Evolutionary conservation across 192 early-diverging fungal genomes (phyloP).

Genomic region (Funneliformis mosseae): DNA sequence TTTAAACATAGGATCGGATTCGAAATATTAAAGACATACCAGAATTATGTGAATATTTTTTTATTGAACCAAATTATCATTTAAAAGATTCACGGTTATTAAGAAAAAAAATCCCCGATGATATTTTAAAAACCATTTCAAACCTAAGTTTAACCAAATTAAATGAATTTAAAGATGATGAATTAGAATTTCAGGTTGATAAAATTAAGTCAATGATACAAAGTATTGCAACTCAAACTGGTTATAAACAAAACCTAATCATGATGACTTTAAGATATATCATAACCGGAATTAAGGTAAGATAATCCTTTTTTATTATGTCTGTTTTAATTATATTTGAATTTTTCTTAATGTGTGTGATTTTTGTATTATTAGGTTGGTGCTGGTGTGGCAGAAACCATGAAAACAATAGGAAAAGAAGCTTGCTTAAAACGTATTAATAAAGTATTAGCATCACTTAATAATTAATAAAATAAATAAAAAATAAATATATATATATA

Average conservation of each 20-base stretch:
- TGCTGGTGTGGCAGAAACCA: constrained; percentile 58
- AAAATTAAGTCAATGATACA: constrained; percentile 46
- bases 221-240: constrained; percentile 39
- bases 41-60: constrained; percentile 54
- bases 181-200: constrained; percentile 34
- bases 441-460: constrained; percentile 4
- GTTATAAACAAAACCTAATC: constrained; percentile 51
- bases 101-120: constrained; percentile 41
- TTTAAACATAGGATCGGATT: constrained; percentile 50
- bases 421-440: constrained; percentile 43
- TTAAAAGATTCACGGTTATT: constrained; percentile 45
- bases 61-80: constrained; percentile 51
- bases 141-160: constrained; percentile 37
- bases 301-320: neutral
- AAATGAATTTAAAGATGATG: constrained; percentile 10
- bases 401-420: constrained; percentile 49
- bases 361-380: constrained; percentile 45
- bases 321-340: neutral
- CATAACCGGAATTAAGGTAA: constrained; percentile 61
- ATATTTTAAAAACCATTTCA: constrained; percentile 37
- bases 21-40: constrained; percentile 59
- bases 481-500: too few relatives aligned
- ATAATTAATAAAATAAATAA: neutral
- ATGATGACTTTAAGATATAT: constrained; percentile 69
- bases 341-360: neutral